Evolutionary conservation across 1,284 basidiomycete genomes (phyloP), one percentile per base, ranked within the genome.

Genomic region (Trichosporon sp.): DNA sequence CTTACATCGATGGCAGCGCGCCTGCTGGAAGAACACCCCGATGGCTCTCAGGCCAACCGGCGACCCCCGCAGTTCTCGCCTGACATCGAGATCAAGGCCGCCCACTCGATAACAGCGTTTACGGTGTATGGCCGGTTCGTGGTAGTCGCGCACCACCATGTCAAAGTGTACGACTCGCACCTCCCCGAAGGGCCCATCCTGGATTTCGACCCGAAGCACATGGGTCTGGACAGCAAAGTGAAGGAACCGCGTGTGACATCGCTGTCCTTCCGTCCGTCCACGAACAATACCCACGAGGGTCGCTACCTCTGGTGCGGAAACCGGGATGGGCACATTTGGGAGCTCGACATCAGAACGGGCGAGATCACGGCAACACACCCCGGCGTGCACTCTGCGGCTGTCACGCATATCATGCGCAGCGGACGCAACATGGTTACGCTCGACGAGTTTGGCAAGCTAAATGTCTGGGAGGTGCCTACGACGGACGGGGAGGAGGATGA

Each of bases 291-390:
- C 26, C 83, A 86, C 61, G 81, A 83, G 65, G 85, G 84, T 1
- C 77, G 87, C 31, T 88, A 88, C 71, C 77, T 94, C 5, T 96
- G 94, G 94, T 85, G 91, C 16, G 95, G 94, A 0, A 93, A 92
- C 51, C 94, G 92, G 83, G 93, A 96, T 37, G 95, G 95, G 0
- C 90, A 91, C 80, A 72, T 97, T 14, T 87, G 91, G 76, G 94
- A 96, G 84, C 76, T 95, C 67, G 93, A 96, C 78, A 86, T 91
- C 37, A 82, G 86, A 65, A 88, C 86, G 0, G 90, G 90, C 0
- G 76, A 78, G 1, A 83, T 93, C 14, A 86, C 86, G 0, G 88
- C 88, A 2, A 85, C 86, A 19, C 91, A 89, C 73, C 85, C 87
- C 11, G 85, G 86, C 14, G 88, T 88, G 0, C 94, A 96, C 79